Evolutionary conservation across 805 yeast species (phyloP).

Genomic region (Metschnikowia peoriensis): DNA sequence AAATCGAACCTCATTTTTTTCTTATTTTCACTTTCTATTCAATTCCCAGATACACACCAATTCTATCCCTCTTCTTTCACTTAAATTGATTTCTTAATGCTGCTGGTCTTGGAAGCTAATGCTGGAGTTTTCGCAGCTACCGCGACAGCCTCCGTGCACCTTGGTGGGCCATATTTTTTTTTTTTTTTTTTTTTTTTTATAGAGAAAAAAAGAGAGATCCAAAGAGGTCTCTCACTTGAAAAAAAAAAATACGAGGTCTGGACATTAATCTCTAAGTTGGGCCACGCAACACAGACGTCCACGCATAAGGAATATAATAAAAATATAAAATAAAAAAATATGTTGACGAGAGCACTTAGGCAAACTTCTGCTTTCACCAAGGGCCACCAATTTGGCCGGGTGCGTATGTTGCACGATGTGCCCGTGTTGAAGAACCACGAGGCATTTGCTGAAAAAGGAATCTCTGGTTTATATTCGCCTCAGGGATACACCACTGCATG

Average conservation of each 20-base stretch:
- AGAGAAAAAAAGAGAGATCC: neutral
- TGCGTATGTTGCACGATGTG: slow-evolving; percentile 52
- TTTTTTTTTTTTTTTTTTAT: too few relatives aligned
- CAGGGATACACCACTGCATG: slow-evolving; percentile 73
- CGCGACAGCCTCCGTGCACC: slow-evolving; percentile 3
- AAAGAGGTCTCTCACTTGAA: neutral
- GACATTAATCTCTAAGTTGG: neutral
- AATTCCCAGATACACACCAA: too few relatives aligned
- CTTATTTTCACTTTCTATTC: too few relatives aligned
- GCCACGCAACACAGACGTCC: neutral
- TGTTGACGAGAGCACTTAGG: slow-evolving; percentile 6
- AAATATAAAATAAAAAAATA: neutral
- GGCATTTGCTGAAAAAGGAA: slow-evolving; percentile 45
- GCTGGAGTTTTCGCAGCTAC: slow-evolving; percentile 4
- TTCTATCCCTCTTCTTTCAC: too few relatives aligned
- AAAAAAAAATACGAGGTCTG: neutral
- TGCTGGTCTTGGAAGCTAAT: too few relatives aligned
- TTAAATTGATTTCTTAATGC: too few relatives aligned
- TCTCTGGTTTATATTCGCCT: slow-evolving; percentile 62
- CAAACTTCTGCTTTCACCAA: neutral
- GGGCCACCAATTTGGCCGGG: neutral
- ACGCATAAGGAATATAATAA: neutral
- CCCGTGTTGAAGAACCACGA: slow-evolving; percentile 52
- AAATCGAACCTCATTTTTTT: too few relatives aligned
- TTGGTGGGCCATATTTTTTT: neutral